These are phyloP conservation scores for Rhododendron griersonianum DNA, from an alignment of 148 eudicot genomes.

Conservation along the genomic window DNA sequence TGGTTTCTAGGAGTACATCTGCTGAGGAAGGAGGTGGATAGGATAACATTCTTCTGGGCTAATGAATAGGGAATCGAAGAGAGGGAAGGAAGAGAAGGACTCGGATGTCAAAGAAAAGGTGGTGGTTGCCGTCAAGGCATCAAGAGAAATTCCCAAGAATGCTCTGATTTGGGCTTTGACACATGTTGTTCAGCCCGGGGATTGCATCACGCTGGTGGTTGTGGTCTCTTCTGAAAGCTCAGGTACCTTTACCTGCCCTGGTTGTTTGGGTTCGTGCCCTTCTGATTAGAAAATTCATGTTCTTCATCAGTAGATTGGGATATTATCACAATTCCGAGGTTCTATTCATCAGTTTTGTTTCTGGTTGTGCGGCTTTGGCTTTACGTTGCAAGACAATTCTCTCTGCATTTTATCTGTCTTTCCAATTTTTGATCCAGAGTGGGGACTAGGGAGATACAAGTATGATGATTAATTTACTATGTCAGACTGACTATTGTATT, in stretches of 20 bases:
- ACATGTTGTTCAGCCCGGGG: constrained; percentile 98
- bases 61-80: constrained; percentile 40
- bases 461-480: not conserved
- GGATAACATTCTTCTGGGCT: not conserved
- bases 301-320: not conserved
- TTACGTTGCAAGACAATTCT: not conserved
- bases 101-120: constrained; percentile 59
- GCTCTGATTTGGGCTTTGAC: constrained; percentile 93
- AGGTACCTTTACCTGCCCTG: constrained; percentile 33
- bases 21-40: constrained; percentile 4
- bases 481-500: not conserved
- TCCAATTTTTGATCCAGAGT: not conserved
- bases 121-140: constrained; percentile 88
- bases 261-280: not conserved
- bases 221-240: constrained; percentile 71
- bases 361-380: not conserved
- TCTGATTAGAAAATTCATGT: not conserved
- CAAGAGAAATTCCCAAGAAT: constrained; percentile 76
- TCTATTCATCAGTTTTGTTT: not conserved
- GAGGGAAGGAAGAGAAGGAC: constrained; percentile 42
- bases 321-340: not conserved
- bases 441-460: not conserved
- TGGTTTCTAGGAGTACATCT: not conserved
- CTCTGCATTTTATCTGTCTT: not conserved
- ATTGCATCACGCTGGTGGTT: constrained; percentile 79